Percentiles rank a stretch among this genome's conserved stretches.
phyloP scores from a whole-genome alignment of 1,139 yeast genomes.

The Saccharomyces hybrid region DNA sequence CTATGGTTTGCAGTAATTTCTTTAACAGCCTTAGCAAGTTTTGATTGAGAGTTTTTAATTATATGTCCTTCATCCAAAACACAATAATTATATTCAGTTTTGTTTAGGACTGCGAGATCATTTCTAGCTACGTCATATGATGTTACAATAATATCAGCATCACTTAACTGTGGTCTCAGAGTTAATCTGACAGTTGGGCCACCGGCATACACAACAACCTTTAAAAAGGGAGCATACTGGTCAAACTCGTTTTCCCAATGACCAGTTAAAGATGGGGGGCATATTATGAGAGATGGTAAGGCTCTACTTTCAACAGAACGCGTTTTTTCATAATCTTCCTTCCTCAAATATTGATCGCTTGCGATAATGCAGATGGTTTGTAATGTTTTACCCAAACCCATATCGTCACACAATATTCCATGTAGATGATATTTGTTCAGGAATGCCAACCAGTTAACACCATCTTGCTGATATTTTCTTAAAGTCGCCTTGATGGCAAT shows the following conservation, averaged over 20 bases:
- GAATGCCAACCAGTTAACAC: conserved; percentile 85
- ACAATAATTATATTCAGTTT: conserved; percentile 80
- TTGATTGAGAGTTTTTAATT: conserved; percentile 84
- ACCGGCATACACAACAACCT: conserved; percentile 83
- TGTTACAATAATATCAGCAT: conserved; percentile 79
- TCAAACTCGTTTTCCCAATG: conserved; percentile 97
- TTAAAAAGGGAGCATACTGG: conserved; percentile 84
- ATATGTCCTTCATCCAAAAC: conserved; percentile 98
- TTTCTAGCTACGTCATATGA: conserved; percentile 95
- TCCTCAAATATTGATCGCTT: conserved; percentile 86
- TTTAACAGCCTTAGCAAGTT: conserved; percentile 84
- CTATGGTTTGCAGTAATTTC: conserved; percentile 79
- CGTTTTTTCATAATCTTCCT: conserved; percentile 56
- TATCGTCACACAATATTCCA: conserved; percentile 94
- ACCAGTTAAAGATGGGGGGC: conserved; percentile 97
- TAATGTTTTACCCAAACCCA: conserved; percentile 96
- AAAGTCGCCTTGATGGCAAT: conserved; percentile 88
- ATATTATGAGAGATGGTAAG: conserved; percentile 77
- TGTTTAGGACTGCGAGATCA: conserved; percentile 60
- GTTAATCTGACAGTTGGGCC: conserved; percentile 69
- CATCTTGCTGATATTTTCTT: conserved; percentile 93
- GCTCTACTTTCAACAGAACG: conserved; percentile 61
- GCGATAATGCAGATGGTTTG: conserved; percentile 97
- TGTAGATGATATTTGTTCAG: conserved; percentile 73
- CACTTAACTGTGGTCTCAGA: conserved; percentile 46